phyloP scores from a whole-genome alignment of 345 rosid genomes.

The Ailanthus altissimus region DNA sequence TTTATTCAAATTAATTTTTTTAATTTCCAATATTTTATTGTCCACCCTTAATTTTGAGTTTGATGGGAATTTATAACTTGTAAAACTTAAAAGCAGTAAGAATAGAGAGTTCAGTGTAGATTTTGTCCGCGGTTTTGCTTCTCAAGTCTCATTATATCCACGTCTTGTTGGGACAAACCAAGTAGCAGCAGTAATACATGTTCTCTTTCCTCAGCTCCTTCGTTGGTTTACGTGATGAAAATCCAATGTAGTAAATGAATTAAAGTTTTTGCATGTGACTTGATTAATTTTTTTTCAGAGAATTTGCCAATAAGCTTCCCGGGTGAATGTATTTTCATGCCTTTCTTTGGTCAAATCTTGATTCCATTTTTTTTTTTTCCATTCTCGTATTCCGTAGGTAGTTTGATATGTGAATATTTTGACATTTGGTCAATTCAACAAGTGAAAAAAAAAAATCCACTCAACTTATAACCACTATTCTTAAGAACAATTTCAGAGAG shows the following conservation, averaged over 20 bases:
- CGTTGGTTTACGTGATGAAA: conserved; percentile 24
- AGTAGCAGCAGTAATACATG: conserved; percentile 19
- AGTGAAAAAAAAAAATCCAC: not conserved
- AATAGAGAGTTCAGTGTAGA: too few relatives aligned
- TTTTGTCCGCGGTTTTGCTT: not conserved
- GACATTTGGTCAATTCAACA: not conserved
- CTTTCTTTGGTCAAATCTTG: not conserved
- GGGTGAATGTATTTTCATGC: conserved; percentile 12
- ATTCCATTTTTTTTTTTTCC: not conserved
- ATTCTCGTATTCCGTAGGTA: not conserved
- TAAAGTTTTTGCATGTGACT: conserved; percentile 19
- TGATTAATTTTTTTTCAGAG: not conserved
- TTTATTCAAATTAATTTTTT: too few relatives aligned
- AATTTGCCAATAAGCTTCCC: conserved; percentile 4
- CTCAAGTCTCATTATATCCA: conserved; percentile 10
- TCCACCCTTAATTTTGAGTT: too few relatives aligned
- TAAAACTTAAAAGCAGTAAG: not conserved
- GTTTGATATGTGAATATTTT: not conserved
- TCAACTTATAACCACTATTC: not conserved
- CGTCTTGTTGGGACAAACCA: conserved; percentile 25
- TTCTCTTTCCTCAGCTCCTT: conserved; percentile 6
- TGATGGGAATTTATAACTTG: too few relatives aligned
- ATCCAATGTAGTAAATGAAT: not conserved
- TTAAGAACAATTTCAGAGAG: not conserved
- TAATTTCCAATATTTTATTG: too few relatives aligned